A percentile compares a stretch with the other conserved stretches of the same genome.
phyloP scores from a whole-genome alignment of 192 early-diverging fungal species.

The Helicostylum pulchrum region DNA sequence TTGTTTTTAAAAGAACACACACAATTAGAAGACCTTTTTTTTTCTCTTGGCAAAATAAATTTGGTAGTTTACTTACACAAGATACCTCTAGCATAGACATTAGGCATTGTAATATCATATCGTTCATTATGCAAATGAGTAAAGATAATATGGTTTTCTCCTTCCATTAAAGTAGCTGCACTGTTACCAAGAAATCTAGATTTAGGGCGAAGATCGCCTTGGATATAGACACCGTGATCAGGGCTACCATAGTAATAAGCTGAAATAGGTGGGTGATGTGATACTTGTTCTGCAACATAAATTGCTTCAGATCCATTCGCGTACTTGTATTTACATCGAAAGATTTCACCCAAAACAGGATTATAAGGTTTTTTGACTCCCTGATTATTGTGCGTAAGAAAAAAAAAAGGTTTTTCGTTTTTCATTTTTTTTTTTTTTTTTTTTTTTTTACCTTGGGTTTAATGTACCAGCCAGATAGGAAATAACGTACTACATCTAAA shows the following conservation, averaged over 20 bases:
- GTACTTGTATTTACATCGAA: slow-evolving; percentile 80
- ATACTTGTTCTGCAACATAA: slow-evolving; percentile 89
- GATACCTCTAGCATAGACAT: slow-evolving; percentile 91
- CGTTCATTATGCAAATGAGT: slow-evolving; percentile 64
- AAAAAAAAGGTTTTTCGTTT: neutral
- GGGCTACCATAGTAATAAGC: slow-evolving; percentile 82
- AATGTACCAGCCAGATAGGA: slow-evolving; percentile 94
- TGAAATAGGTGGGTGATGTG: slow-evolving; percentile 92
- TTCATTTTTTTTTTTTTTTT: no score
- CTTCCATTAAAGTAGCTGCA: slow-evolving; percentile 85
- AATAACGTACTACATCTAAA: slow-evolving; percentile 80
- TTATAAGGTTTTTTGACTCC: slow-evolving; percentile 96
- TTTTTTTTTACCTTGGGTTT: slow-evolving; percentile 81
- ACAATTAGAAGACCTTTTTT: neutral
- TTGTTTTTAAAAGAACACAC: slow-evolving; percentile 29
- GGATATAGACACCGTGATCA: slow-evolving; percentile 71
- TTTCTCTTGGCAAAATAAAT: neutral
- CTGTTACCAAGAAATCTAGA: slow-evolving; percentile 89
- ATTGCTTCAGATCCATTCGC: slow-evolving; percentile 65
- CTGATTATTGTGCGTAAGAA: slow-evolving; percentile 33
- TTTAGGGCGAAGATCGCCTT: slow-evolving; percentile 81
- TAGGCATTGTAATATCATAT: slow-evolving; percentile 84
- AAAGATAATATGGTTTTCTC: slow-evolving; percentile 61
- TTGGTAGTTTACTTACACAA: slow-evolving; percentile 20
- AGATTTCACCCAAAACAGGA: slow-evolving; percentile 89